Percentiles rank a stretch among this genome's conserved stretches.
phyloP scores from a whole-genome alignment of 129 eudicot genomes.

The Logfia minima region DNA sequence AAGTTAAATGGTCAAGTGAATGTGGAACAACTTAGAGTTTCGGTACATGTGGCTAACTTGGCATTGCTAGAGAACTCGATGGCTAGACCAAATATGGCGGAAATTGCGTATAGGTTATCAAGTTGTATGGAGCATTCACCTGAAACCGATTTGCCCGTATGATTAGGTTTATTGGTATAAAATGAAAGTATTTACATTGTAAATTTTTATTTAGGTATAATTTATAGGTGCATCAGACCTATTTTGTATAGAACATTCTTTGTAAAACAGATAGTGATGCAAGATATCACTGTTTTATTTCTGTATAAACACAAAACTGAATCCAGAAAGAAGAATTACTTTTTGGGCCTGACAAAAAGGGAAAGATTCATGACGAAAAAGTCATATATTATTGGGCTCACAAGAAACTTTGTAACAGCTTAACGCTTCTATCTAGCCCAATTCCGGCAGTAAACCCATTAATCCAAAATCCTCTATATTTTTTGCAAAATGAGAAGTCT shows the following conservation, averaged over 20 bases:
- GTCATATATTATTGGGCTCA: not conserved
- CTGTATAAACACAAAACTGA: not conserved
- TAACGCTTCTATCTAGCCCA: no score
- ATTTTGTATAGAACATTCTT: conserved; percentile 7
- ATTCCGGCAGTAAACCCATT: no score
- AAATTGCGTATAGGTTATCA: conserved; percentile 49
- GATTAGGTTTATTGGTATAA: conserved; percentile 3
- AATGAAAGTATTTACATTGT: conserved; percentile 10
- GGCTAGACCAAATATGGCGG: conserved; percentile 70
- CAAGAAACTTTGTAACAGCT: no score
- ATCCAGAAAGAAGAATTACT: no score
- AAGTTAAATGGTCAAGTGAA: conserved; percentile 52
- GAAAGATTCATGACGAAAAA: no score
- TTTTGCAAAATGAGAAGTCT: no score
- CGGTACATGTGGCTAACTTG: conserved; percentile 54
- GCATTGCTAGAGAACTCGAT: conserved; percentile 58
- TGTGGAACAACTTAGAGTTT: conserved; percentile 48
- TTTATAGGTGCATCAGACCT: not conserved
- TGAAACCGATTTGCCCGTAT: conserved; percentile 49
- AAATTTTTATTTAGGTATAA: conserved; percentile 6
- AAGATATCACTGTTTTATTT: conserved; percentile 12
- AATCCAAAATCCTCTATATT: no score
- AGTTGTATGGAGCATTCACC: conserved; percentile 40
- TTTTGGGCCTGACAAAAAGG: no score
- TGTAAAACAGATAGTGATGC: not conserved